Base-by-base conservation (phyloP, 129 eudicot species). In the Apium graveolens region DNA sequence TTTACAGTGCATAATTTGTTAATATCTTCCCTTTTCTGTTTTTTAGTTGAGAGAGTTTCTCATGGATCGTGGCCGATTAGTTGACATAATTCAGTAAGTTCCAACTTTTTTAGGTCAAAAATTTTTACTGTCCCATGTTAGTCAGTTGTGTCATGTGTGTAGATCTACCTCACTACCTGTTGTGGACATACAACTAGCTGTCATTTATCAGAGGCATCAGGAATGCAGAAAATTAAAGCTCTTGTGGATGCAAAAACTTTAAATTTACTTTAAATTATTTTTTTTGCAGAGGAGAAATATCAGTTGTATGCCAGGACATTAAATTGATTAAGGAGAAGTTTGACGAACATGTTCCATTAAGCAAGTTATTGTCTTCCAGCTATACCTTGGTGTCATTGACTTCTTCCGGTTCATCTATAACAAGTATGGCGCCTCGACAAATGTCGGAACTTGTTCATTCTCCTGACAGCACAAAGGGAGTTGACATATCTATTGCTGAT, bases 221-320 rank as follows among this genome's bases (percentile, higher is more conserved):
- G 66, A 57, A n/a, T 57, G 66, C 32, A 24, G 1, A 57, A 57
- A 57, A n/a, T 57, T 57, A n/a, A 11, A n/a, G n/a, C 66, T 27
- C 39, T 65, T 65, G 39, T 65, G 38, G 39, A 65, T 31, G 10
- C 38, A 29, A 12, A 65, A 31, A 65, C 9, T 12, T 11, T 1
- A 26, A 60, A 20, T 21, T 1, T 42, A 37, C 74, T 70, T 41
- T n/a, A 24, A 72, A 41, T 27, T 39, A 11, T 24, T 4, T 45
- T 55, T 81, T 63, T 51, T 78, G 84, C 96, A 94, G 98, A 80
- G 98, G 98, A 80, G 98, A 94, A 81, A 85, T 91, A 26, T 86
- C 86, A 16, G 97, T 94, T 4, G 88, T 89, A 68, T 89, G 90
- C 83, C 91, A 91, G 83, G 98, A 94, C 46, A 88, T 91, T 80